Base-by-base conservation (phyloP, 192 early-diverging fungal species). In the Backusella sp. region DNA sequence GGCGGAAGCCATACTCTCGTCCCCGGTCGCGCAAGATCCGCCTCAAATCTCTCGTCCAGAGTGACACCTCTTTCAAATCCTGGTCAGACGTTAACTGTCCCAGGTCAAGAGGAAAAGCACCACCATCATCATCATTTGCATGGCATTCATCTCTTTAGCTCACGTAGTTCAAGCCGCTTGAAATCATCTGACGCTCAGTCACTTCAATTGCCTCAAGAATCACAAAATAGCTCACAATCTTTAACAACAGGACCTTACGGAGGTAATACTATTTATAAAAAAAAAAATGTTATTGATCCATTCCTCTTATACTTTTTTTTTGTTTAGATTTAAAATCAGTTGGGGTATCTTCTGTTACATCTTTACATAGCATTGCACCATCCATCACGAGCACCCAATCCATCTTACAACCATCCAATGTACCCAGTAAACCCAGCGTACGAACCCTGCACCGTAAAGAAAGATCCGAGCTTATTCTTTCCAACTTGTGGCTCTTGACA, bases 401-500 rank as follows among this genome's bases (percentile, higher is more conserved):
- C 1, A 69, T 78, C 5, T 72, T 80, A 17, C 79, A 77, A n/a
- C 80, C 85, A 36, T 78, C 73, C 12, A 68, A 75, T 7, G 8
- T 46, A 8, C 78, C 79, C 9, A 72, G 59, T 12, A 79, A 73
- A 49, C 77, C 80, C 28, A 80, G 81, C 5, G 78, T 79, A 21
- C 85, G 84, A 42, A 70, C 79, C 1, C 28, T 76, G 14, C 53
- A 82, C 49, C 84, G 86, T 3, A 78, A 79, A 26, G 77, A 83
- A 37, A 83, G 88, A 73, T 80, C 84, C 6, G 78, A 83, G 39
- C 79, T 80, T 68, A 73, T 76, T 28, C 78, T 91, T 28, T 77
- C 80, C 37, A 80, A 84, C 32, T 73, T 91, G 37, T 91, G 90
- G 90, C 75, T 90, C 11, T 49, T 87, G 30, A 85, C 88, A 7